Evolutionary conservation across 169 alveolate species (phyloP).

Genomic region (Eimeria acervulina): DNA sequence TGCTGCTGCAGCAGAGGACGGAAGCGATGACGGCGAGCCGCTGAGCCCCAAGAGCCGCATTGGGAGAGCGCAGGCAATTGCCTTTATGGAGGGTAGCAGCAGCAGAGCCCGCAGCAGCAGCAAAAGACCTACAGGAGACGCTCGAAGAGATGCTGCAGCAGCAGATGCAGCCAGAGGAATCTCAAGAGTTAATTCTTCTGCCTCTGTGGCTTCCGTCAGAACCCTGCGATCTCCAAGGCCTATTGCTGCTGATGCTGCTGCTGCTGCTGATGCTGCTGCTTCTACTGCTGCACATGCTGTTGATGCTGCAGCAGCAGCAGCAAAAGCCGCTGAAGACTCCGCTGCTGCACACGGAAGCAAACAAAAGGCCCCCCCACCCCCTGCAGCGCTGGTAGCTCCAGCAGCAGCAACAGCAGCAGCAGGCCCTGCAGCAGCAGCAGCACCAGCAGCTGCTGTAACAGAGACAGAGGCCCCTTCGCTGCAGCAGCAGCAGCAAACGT

Average conservation of each 20-base stretch:
- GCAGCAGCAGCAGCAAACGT: not conserved
- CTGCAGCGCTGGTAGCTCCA: not conserved
- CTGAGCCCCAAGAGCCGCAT: slow-evolving; percentile 65
- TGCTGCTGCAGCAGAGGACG: not conserved
- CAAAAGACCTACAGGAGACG: not conserved
- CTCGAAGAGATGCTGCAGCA: not conserved
- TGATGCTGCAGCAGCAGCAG: not conserved
- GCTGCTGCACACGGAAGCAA: too few species aligned
- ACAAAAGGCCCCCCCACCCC: slow-evolving; percentile 16
- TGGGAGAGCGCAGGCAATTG: slow-evolving; percentile 58
- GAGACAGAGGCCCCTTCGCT: not conserved
- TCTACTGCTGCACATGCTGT: not conserved
- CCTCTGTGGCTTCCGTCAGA: slow-evolving; percentile 38
- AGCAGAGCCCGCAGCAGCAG: not conserved
- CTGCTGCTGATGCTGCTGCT: slow-evolving; percentile 12
- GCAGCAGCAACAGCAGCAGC: not conserved
- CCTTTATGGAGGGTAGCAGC: slow-evolving; percentile 61
- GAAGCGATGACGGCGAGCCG: not conserved
- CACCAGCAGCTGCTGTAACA: not conserved
- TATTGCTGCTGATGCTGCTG: slow-evolving; percentile 1
- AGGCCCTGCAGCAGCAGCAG: not conserved
- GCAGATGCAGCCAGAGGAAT: not conserved
- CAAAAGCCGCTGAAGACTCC: not conserved
- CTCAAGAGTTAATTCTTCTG: slow-evolving; percentile 21
- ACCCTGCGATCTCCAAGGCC: slow-evolving; percentile 48